Evolutionary conservation across 164 flowering plant genomes (phyloP), one percentile per base, ranked within the genome.

Genomic region (Kingdonia uniflora): DNA sequence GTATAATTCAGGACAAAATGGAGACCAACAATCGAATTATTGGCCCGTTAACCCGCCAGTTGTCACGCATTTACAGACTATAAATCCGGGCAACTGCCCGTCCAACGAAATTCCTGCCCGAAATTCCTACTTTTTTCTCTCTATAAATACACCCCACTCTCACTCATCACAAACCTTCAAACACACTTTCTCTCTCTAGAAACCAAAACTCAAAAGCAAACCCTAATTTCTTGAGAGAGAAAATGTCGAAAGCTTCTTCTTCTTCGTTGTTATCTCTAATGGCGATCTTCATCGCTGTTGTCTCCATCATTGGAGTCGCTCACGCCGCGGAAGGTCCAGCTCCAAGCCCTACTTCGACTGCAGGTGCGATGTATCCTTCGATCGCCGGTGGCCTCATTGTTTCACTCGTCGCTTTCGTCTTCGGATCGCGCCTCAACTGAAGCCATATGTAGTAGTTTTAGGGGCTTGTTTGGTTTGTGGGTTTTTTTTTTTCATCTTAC

Each of bases 321-420:
- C 57, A 54, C 0, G 73, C 71, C 0, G 66, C 68, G 6, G 78
- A 64, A 0, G 61, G 77, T 42, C 80, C 84, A 2, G 79, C 79
- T 12, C 84, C 84, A 1, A 29, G 58, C 1, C 79, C 80, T 0
- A 39, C 66, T 5, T 62, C 80, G 1, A 67, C 68, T 0, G 69
- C 70, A 11, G 63, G 62, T 22, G 39, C 63, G 2, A 47, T 72
- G 33, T 52, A 72, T 1, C 76, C 77, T 7, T 59, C 79, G 14
- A 11, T 70, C 23, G 44, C 47, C 14, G 45, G 56, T 2, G 74
- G 70, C 37, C 42, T 54, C 42, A 2, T 59, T 39, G 66, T 59
- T 5, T 69, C 73, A 5, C 49, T 49, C 14, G 67, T 48, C 12
- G 68, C 72, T 7, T 62, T 66, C 24, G n/a, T 68, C 17, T 48